These are phyloP conservation scores for Gaertneriomyces sp. DNA, from an alignment of 192 early-diverging fungal genomes.

Conservation along the genomic window DNA sequence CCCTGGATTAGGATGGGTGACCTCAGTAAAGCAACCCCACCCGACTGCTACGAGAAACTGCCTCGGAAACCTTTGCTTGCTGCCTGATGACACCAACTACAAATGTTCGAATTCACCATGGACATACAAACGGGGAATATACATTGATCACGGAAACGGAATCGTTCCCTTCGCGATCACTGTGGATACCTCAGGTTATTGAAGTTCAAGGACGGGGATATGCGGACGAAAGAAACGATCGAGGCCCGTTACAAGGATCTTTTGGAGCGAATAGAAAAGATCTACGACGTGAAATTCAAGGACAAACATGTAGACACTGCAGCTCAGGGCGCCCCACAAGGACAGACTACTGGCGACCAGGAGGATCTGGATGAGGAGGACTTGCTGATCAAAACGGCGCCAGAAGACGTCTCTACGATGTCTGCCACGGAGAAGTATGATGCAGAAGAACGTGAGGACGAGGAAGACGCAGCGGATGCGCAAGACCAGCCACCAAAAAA, in stretches of 20 bases:
- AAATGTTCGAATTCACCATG: neutral
- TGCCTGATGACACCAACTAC: neutral
- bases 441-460: neutral
- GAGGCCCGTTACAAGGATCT: neutral
- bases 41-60: too few species aligned
- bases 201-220: neutral
- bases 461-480: neutral
- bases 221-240: too few species aligned
- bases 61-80: conserved; percentile 2
- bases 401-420: neutral
- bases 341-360: neutral
- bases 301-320: neutral
- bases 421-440: neutral
- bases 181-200: neutral
- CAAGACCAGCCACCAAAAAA: too few species aligned
- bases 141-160: neutral
- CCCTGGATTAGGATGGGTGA: too few species aligned
- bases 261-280: neutral
- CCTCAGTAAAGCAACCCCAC: too few species aligned
- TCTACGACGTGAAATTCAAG: conserved; percentile 2
- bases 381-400: neutral
- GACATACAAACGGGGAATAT: neutral
- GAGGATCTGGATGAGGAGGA: neutral
- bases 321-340: neutral
- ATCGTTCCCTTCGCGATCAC: conserved; percentile 2